Conservation (phyloP, 164 flowering plant genomes). For the Macadamia tetraphylla region DNA sequence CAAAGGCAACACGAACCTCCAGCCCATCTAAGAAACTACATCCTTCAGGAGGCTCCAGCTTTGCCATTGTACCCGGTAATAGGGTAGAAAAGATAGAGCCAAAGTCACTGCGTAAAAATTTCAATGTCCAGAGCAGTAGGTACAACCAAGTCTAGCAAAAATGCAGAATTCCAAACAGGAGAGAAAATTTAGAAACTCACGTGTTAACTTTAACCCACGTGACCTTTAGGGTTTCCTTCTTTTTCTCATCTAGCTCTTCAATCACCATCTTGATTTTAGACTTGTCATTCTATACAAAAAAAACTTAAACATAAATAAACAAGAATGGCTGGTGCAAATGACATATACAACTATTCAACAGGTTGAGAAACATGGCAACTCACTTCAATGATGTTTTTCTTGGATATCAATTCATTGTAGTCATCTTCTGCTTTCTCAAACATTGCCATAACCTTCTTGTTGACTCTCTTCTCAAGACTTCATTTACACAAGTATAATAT, state of each 20-base stretch:
- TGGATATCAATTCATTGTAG: slow-evolving; percentile 81
- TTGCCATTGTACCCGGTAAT: slow-evolving; percentile 93
- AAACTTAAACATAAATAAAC: background rate
- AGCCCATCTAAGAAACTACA: slow-evolving; percentile 93
- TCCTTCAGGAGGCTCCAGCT: slow-evolving; percentile 96
- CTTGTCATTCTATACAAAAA: slow-evolving; percentile 73
- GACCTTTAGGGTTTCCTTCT: slow-evolving; percentile 89
- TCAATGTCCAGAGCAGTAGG: background rate
- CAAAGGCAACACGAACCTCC: slow-evolving; percentile 98
- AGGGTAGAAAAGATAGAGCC: slow-evolving; percentile 97
- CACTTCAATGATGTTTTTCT: slow-evolving; percentile 94
- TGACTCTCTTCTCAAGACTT: slow-evolving; percentile 97
- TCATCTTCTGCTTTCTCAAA: slow-evolving; percentile 99
- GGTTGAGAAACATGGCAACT: slow-evolving; percentile 12
- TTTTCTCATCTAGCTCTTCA: slow-evolving; percentile 98
- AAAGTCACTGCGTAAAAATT: slow-evolving; percentile 66
- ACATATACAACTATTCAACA: background rate
- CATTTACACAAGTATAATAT: slow-evolving; percentile 8
- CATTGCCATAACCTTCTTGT: slow-evolving; percentile 99
- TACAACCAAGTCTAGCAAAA: background rate
- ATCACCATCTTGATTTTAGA: slow-evolving; percentile 87
- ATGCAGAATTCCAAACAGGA: slow-evolving; percentile 1
- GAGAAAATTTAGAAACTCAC: slow-evolving; percentile 29
- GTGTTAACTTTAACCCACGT: slow-evolving; percentile 95
- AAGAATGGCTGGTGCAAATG: background rate